Percentiles rank a stretch among this genome's conserved stretches.
phyloP scores from a whole-genome alignment of 352 stramenopile species.

The Phytophthora idaei region DNA sequence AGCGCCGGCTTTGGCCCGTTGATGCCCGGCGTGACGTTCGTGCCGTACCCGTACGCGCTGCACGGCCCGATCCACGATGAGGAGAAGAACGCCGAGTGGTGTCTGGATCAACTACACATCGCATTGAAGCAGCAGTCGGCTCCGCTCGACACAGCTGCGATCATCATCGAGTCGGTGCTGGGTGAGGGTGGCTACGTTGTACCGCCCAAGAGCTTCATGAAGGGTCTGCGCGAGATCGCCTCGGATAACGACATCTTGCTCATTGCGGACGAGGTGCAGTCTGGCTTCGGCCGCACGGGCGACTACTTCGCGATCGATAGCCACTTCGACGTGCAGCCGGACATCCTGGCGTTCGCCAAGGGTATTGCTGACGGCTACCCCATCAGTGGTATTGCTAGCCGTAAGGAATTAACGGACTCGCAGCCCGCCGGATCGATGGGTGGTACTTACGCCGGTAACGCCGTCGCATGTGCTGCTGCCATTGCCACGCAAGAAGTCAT shows the following conservation, averaged over 20 bases:
- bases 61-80: conserved; percentile 87
- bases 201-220: conserved; percentile 91
- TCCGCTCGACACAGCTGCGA: conserved; percentile 85
- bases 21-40: conserved; percentile 82
- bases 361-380: conserved; percentile 93
- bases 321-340: conserved; percentile 84
- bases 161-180: conserved; percentile 92
- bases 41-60: conserved; percentile 88
- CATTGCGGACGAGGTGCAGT: conserved; percentile 94
- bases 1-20: conserved; percentile 86
- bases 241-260: conserved; percentile 93
- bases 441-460: conserved; percentile 93
- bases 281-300: conserved; percentile 88
- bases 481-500: conserved; percentile 91
- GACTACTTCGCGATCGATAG: conserved; percentile 89
- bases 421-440: conserved; percentile 91
- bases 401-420: conserved; percentile 85
- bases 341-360: conserved; percentile 95
- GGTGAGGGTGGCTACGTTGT: conserved; percentile 94
- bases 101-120: conserved; percentile 84
- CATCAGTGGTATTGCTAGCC: conserved; percentile 88
- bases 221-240: conserved; percentile 90
- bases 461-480: conserved; percentile 90
- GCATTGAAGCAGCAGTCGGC: conserved; percentile 92
- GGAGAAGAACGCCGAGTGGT: conserved; percentile 71